A percentile compares a stretch with the other conserved stretches of the same genome.
Evolutionary conservation across 2,329 filamentous ascomycete species (phyloP).

Genomic region (Beauveria caledonica): DNA sequence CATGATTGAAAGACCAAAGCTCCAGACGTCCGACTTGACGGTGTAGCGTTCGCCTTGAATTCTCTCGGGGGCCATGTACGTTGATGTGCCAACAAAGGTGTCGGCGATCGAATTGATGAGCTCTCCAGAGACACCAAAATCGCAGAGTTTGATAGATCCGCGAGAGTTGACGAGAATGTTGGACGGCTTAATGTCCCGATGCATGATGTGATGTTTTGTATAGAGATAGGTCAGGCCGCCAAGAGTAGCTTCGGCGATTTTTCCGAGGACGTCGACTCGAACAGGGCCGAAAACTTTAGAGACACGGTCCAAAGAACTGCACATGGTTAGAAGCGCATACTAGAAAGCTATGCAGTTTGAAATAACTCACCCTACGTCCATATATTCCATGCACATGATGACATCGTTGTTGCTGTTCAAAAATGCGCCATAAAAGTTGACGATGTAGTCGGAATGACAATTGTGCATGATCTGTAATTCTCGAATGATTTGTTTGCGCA

Average conservation of each 20-base stretch:
- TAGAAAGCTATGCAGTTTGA: not conserved
- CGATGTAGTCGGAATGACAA: constrained; percentile 93
- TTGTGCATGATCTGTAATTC: constrained; percentile 98
- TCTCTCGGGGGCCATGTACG: constrained; percentile 97
- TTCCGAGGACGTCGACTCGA: constrained; percentile 90
- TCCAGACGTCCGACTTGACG: constrained; percentile 98
- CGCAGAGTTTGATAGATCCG: constrained; percentile 92
- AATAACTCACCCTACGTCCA: constrained; percentile 84
- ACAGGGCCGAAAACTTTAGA: constrained; percentile 93
- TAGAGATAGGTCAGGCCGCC: constrained; percentile 94
- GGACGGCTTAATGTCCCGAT: constrained; percentile 96
- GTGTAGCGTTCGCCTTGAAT: constrained; percentile 97
- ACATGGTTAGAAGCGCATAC: not conserved
- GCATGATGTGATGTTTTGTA: constrained; percentile 94
- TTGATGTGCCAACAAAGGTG: constrained; percentile 96
- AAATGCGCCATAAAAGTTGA: constrained; percentile 96
- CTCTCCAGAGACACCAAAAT: constrained; percentile 98
- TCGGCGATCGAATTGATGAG: constrained; percentile 96
- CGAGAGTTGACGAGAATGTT: constrained; percentile 94
- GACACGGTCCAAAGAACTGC: constrained; percentile 85
- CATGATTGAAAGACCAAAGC: constrained; percentile 91
- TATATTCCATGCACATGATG: constrained; percentile 99
- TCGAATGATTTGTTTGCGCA: constrained; percentile 92
- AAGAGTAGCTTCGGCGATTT: constrained; percentile 92
- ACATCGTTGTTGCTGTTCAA: constrained; percentile 95